These are phyloP conservation scores for Chamaenerion angustifolium DNA, from an alignment of 345 rosid genomes.

Conservation along the genomic window DNA sequence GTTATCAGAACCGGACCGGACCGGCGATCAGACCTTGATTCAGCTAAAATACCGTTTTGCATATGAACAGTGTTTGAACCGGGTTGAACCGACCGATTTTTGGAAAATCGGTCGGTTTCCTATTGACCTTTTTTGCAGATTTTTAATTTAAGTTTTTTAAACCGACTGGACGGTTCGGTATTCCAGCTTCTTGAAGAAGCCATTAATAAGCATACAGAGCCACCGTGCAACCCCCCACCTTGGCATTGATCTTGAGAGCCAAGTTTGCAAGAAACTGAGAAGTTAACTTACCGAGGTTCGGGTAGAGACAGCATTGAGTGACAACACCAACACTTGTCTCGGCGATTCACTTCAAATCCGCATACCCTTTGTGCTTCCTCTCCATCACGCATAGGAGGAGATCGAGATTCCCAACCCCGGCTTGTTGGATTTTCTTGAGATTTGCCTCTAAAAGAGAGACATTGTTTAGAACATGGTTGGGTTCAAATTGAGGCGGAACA, in stretches of 20 bases:
- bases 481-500: constrained; percentile 46
- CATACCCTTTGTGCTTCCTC: constrained; percentile 87
- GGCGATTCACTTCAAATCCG: constrained; percentile 77
- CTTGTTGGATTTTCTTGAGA: constrained; percentile 57
- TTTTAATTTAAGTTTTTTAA: too few relatives aligned
- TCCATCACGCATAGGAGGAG: constrained; percentile 83
- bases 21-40: too few relatives aligned
- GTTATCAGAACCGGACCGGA: too few relatives aligned
- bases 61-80: too few relatives aligned
- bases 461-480: constrained; percentile 65
- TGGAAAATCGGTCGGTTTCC: too few relatives aligned
- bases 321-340: constrained; percentile 82
- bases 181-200: too few relatives aligned
- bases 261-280: constrained; percentile 89
- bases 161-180: too few relatives aligned
- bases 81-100: too few relatives aligned
- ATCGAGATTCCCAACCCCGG: constrained; percentile 60
- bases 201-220: constrained; percentile 76
- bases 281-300: constrained; percentile 61
- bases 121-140: too few relatives aligned
- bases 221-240: constrained; percentile 86
- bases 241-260: constrained; percentile 91
- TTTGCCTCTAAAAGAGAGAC: constrained; percentile 53
- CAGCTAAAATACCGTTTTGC: too few relatives aligned
- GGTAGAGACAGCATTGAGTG: constrained; percentile 81